Evolutionary conservation across 495 filamentous ascomycete species (phyloP), one percentile per base, ranked within the genome.

Genomic region (Trichocladium uniseriatum): DNA sequence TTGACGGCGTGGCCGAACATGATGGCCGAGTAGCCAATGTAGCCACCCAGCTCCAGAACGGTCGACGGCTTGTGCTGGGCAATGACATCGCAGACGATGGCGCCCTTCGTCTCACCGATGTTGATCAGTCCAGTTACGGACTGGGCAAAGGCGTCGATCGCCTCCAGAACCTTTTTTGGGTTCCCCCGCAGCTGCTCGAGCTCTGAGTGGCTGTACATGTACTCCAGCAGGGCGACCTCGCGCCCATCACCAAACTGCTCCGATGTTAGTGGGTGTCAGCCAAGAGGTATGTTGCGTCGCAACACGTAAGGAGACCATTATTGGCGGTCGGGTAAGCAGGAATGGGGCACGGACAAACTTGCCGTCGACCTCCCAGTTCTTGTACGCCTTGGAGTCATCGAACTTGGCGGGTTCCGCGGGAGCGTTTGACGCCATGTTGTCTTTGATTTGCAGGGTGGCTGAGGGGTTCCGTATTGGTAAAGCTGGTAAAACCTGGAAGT

Each of bases 11-110:
- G 72, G 24, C 76, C 82, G 54, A 88, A 88, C 6, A 86, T 68
- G 43, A 89, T 79, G 36, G 81, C 79, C 0, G 83, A 87, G 69
- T 90, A 92, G 37, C 87, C 87, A 27, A 89, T 70, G 65, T 90
- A 94, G 40, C 84, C 83, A 35, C 87, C 87, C 4, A 91, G 75
- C 61, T 94, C 87, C 40, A 92, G 77, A 72, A 89, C 84, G 5
- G 70, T 71, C 34, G 75, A 54, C 0, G 87, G 87, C 59, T 81
- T 83, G 40, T 74, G 57, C 47, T 82, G 67, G 10, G 64, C 62
- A 48, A 92, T 88, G 7, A 87, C 58, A 24, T 82, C 67, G 0
- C 70, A 71, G 15, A 91, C 74, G 19, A 87, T 77, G 35, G 70
- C 70, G 37, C 84, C 86, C 57, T 94, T 94, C 45, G 77, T 64